Evolutionary conservation across 805 yeast genomes (phyloP).

Genomic region (Metschnikowia chrysomelidarum): DNA sequence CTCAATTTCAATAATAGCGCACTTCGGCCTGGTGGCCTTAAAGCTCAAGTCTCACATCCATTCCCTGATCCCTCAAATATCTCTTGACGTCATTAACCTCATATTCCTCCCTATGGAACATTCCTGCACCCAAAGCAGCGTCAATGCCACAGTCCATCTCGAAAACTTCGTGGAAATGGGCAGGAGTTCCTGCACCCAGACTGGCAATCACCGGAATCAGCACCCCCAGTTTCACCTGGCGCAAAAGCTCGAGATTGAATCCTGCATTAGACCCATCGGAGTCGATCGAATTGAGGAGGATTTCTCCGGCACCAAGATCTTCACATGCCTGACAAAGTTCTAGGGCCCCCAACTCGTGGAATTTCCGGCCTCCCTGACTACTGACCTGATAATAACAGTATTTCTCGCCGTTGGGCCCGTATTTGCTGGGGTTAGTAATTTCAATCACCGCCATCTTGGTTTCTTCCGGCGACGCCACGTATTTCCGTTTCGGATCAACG

Average conservation of each 20-base stretch:
- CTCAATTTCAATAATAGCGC: slow-evolving; percentile 24
- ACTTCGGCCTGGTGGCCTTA: too few relatives aligned
- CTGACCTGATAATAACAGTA: slow-evolving; percentile 96
- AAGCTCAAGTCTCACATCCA: too few relatives aligned
- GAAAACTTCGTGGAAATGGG: slow-evolving; percentile 87
- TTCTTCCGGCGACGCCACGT: slow-evolving; percentile 59
- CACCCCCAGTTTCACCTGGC: slow-evolving; percentile 73
- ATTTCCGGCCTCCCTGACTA: slow-evolving; percentile 93
- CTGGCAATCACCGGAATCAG: slow-evolving; percentile 94
- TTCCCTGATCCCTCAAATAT: slow-evolving; percentile 54
- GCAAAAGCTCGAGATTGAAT: slow-evolving; percentile 80
- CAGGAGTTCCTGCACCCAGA: slow-evolving; percentile 95
- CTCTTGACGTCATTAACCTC: slow-evolving; percentile 81
- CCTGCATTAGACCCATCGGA: slow-evolving; percentile 97
- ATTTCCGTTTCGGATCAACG: slow-evolving; percentile 93
- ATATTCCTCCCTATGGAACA: slow-evolving; percentile 95
- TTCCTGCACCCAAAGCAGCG: slow-evolving; percentile 98
- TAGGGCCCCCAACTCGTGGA: slow-evolving; percentile 80
- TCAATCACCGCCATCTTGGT: slow-evolving; percentile 63
- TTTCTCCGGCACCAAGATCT: slow-evolving; percentile 94
- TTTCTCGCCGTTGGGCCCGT: slow-evolving; percentile 85
- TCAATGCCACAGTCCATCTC: slow-evolving; percentile 71
- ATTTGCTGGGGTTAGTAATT: slow-evolving; percentile 47
- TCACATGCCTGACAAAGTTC: slow-evolving; percentile 90
- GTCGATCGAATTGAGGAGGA: slow-evolving; percentile 89